These are phyloP conservation scores for Kuraishia borneana DNA, from an alignment of 805 yeast genomes.

Conservation along the genomic window DNA sequence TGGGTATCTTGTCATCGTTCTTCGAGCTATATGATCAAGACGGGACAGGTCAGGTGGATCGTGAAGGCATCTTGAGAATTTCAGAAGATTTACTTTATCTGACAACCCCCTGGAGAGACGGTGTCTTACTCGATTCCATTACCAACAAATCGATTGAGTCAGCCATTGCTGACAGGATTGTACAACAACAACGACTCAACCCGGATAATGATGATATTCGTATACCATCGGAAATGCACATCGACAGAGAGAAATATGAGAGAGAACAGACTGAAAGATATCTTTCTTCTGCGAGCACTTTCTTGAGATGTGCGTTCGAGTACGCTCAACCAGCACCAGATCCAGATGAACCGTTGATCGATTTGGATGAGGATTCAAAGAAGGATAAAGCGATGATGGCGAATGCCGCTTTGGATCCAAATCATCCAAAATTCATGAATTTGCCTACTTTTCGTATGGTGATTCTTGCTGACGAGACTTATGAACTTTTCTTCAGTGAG, in stretches of 20 bases:
- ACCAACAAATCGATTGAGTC: conserved; percentile 55
- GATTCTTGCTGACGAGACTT: conserved; percentile 83
- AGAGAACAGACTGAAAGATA: conserved; percentile 68
- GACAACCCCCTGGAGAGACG: conserved; percentile 82
- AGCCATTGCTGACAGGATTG: conserved; percentile 54
- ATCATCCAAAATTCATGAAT: conserved; percentile 61
- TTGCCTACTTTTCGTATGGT: conserved; percentile 93
- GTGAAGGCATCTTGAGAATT: conserved; percentile 71
- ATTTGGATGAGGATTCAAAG: conserved; percentile 24
- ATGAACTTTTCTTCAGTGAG: conserved; percentile 70
- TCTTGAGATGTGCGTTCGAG: conserved; percentile 80
- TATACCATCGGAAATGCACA: conserved; percentile 47
- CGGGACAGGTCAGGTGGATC: conserved; percentile 47
- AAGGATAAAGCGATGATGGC: conserved; percentile 30
- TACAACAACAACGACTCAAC: conserved; percentile 23
- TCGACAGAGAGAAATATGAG: conserved; percentile 53
- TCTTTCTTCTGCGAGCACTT: conserved; percentile 76
- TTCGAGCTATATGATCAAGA: conserved; percentile 63
- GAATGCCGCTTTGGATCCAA: conserved; percentile 77
- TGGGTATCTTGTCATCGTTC: conserved; percentile 70
- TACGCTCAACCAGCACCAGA: conserved; percentile 68
- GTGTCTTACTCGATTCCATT: conserved; percentile 46
- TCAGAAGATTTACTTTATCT: conserved; percentile 81
- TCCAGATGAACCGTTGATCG: conserved; percentile 27
- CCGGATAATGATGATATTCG: conserved; percentile 21